Base-by-base conservation (phyloP, 768 basidiomycete species). In the Tephrocybe rancida region DNA sequence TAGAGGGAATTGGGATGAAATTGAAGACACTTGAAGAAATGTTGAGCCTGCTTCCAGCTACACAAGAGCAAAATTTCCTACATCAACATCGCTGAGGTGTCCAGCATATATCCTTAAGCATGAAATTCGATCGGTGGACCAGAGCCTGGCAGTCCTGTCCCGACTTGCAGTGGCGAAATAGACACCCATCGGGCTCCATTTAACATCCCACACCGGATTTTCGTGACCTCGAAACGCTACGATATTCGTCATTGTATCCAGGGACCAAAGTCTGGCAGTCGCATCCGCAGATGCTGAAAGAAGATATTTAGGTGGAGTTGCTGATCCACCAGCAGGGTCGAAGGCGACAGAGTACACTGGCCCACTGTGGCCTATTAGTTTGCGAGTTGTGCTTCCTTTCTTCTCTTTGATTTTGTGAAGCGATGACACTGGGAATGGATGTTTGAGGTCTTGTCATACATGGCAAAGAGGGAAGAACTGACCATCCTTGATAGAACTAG, bases 1-100 rank as follows among this genome's bases (percentile, higher is more conserved):
- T 98, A 99, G 30, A 99, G 72, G 21, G 95, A 97, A 67, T 99
- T 99, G 0, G 97, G 96, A 69, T 99, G 97, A 73, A 99, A 99
- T 66, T 86, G 82, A 21, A 99, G 81, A 67, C 93, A 95, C 97
- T 98, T 61, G 1, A 38, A 9, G 22, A 27, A 22, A 37, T 1
- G 35, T 24, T 54, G 10, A 55, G 22, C n/a, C 13, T 16, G n/a
- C 1, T 25, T 30, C 24, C 27, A 18, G 55, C 44, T 34, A 27
- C 44, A 48, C 38, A 50, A 29, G 39, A 10, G 16, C n/a, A 5
- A 14, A 14, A 80, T 19, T 3, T 22, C 95, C 68, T 71, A 98
- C 97, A 69, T 98, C 92, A 57, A 99, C 97, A 68, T 99, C 97
- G 61, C 92, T 92, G 60, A 98, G 64, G 74, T 99, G 97, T 0